A percentile compares a stretch with the other conserved stretches of the same genome.
Conservation (phyloP, 139 green algal species). For the Volvox reticuliferus region DNA sequence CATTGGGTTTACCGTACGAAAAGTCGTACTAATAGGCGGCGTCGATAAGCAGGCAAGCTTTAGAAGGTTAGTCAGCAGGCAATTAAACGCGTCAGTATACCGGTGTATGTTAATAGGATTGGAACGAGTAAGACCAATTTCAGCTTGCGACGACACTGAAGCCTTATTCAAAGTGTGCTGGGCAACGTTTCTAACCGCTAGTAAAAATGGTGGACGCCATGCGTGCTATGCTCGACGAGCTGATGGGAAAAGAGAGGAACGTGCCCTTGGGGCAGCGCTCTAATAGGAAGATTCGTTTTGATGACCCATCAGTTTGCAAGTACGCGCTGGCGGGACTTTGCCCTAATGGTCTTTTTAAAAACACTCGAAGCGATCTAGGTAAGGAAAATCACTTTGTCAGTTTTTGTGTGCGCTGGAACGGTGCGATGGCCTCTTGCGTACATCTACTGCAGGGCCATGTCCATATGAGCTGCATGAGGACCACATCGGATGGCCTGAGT, state of each 20-base stretch:
- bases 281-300: constrained; percentile 59
- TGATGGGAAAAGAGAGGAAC: constrained; percentile 86
- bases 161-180: too few relatives aligned
- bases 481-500: constrained; percentile 76
- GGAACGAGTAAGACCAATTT: too few relatives aligned
- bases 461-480: constrained; percentile 83
- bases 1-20: neutral
- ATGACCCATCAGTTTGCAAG: constrained; percentile 87
- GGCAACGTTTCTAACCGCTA: neutral
- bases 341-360: constrained; percentile 87
- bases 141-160: too few relatives aligned
- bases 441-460: constrained; percentile 71
- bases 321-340: constrained; percentile 84
- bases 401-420: too few relatives aligned
- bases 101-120: too few relatives aligned
- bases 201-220: constrained; percentile 69
- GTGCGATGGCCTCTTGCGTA: too few relatives aligned
- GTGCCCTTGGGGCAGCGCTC: constrained; percentile 75
- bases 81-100: too few relatives aligned
- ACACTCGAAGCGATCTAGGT: constrained; percentile 90
- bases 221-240: constrained; percentile 83
- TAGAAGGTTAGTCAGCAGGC: too few relatives aligned
- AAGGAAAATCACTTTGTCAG: neutral
- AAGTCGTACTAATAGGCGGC: too few relatives aligned
- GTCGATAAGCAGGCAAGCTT: too few relatives aligned